Conservation (phyloP, 495 filamentous ascomycete species). For the Pseudevernia furfuracea region DNA sequence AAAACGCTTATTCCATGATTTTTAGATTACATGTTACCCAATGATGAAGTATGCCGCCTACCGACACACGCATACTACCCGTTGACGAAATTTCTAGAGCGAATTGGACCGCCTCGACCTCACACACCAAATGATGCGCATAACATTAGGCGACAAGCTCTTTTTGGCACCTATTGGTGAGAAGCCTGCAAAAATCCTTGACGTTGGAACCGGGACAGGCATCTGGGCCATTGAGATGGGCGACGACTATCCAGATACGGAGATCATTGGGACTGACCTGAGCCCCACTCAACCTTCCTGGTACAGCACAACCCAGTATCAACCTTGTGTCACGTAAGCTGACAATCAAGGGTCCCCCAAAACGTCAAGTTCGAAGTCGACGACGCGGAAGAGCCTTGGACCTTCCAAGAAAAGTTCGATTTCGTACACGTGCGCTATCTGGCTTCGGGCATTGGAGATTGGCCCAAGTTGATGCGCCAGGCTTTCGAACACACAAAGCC, state of each 20-base stretch:
- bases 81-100: conserved; percentile 13
- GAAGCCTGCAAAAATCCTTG: conserved; percentile 38
- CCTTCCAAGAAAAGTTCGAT: conserved; percentile 42
- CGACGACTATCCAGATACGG: conserved; percentile 48
- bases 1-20: neutral
- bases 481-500: conserved; percentile 28
- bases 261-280: conserved; percentile 59
- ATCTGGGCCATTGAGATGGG: conserved; percentile 57
- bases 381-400: conserved; percentile 46
- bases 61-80: too few relatives aligned
- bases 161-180: conserved; percentile 33
- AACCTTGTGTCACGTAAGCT: neutral
- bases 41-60: conserved; percentile 23
- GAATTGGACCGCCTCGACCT: conserved; percentile 30
- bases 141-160: conserved; percentile 30
- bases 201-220: conserved; percentile 51
- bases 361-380: conserved; percentile 58
- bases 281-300: conserved; percentile 46
- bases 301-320: conserved; percentile 3
- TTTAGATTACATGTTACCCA: conserved; percentile 47
- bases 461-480: conserved; percentile 36
- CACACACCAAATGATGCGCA: conserved; percentile 33
- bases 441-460: conserved; percentile 42
- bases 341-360: conserved; percentile 38
- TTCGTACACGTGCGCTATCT: conserved; percentile 45